These are phyloP conservation scores for Papiliotrema flavescens DNA, from an alignment of 1,284 basidiomycete species.

Conservation along the genomic window DNA sequence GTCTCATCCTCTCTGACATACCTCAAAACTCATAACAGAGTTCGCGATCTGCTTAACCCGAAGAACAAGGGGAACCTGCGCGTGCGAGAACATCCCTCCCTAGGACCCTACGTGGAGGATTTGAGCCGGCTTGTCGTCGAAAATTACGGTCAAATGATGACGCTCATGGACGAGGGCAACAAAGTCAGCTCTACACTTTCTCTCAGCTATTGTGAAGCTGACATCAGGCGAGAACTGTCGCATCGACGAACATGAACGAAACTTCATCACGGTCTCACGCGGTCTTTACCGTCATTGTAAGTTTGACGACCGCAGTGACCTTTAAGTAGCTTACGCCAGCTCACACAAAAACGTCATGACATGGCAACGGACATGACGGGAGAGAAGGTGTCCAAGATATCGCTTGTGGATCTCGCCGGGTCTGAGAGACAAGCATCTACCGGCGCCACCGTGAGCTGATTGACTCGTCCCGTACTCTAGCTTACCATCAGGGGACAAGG, in stretches of 20 bases:
- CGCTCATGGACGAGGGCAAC: conserved; percentile 98
- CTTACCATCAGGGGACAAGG: conserved; percentile 61
- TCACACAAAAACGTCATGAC: conserved; percentile 87
- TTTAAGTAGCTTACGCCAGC: conserved; percentile 31
- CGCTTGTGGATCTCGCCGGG: conserved; percentile 91
- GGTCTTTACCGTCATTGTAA: conserved; percentile 81
- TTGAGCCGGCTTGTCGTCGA: conserved; percentile 88
- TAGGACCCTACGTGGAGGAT: conserved; percentile 96
- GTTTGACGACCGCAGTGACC: conserved; percentile 3
- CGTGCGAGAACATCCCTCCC: conserved; percentile 90
- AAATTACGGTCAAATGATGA: conserved; percentile 94
- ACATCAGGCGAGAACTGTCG: conserved; percentile 75
- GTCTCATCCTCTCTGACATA: not conserved
- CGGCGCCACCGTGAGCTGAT: conserved; percentile 66
- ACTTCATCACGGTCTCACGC: conserved; percentile 98
- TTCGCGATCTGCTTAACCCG: conserved; percentile 92
- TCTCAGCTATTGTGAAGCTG: not conserved
- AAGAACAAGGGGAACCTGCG: conserved; percentile 92
- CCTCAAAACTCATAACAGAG: conserved; percentile 22
- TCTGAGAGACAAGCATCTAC: conserved; percentile 95
- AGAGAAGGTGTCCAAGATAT: conserved; percentile 95
- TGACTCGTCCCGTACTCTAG: not conserved
- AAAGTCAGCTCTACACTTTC: conserved; percentile 54
- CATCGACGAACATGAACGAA: conserved; percentile 99
- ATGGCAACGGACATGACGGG: conserved; percentile 77